Base-by-base conservation (phyloP, 768 basidiomycete species). In the Psilocybe azurescens region DNA sequence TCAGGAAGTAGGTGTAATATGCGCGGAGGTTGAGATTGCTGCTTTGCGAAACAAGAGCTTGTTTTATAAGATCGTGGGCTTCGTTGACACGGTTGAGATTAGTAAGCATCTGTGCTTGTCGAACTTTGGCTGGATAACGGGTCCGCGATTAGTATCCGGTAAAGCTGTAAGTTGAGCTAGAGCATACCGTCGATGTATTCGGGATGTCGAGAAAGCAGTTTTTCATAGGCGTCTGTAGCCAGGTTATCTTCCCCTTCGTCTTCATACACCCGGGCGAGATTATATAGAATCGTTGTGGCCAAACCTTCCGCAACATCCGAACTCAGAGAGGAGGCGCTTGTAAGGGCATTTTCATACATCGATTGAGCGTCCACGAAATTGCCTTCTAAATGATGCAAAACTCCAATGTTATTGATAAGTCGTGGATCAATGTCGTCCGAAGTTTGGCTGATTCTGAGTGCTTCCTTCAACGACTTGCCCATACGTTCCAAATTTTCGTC, bases 171-270 rank as follows among this genome's bases (percentile, higher is more conserved):
- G 30, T 2, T 51, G 47, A 47, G 59, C n/a, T 33, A 53, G 56
- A 36, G 79, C 90, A 51, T 66, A 97, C 96, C 97, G 72, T 98
- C 97, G 24, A 95, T 86, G 72, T 97, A 98, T 76, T 99, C 97
- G 1, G 96, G 94, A 80, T 99, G 97, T 56, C 91, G 83, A n/a
- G 86, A 78, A 38, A 98, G 75, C 8, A 99, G 81, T 74, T 95
- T 94, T 52, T 89, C 86, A 68, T 96, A 99, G 1, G 93, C 94
- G 66, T 91, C 93, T 64, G 83, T 89, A 2, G 97, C 96, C 62
- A 89, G 81, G 1, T 75, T 81, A 4, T 83, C 81, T 38, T 93
- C 89, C 1, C 90, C 90, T 56, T 85, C 81, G 51, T 95, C 94
- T 74, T 99, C 97, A 68, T 95, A 96, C 14, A 91, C 89, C 60